A percentile compares a stretch with the other conserved stretches of the same genome.
Evolutionary conservation across 2,329 filamentous ascomycete genomes (phyloP).

Genomic region (Fusarium anthophilum): DNA sequence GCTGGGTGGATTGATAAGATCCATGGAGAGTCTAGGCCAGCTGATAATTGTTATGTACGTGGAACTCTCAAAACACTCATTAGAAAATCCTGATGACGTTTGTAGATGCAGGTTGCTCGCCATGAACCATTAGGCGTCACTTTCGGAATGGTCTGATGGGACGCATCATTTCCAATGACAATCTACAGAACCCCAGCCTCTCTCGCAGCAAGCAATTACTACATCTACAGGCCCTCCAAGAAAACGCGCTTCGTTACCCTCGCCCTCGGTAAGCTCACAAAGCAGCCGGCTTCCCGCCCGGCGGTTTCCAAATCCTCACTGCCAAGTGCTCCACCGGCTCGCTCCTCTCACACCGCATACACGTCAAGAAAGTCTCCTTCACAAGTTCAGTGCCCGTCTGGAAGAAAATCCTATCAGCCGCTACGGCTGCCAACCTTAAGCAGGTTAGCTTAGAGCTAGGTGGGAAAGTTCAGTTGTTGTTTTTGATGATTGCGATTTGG

Average conservation of each 20-base stretch:
- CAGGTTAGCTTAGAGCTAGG: background rate
- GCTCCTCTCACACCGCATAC: background rate
- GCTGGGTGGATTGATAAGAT: accelerated
- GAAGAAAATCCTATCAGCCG: background rate
- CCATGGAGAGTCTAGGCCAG: accelerated
- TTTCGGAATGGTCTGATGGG: accelerated
- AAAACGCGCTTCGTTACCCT: background rate
- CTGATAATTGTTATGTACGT: accelerated
- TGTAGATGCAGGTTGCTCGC: background rate
- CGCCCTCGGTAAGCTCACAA: background rate
- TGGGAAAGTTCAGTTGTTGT: background rate
- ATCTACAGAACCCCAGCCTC: background rate
- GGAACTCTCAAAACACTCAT: too few relatives aligned
- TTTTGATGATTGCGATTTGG: background rate
- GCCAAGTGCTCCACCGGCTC: accelerated
- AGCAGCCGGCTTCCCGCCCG: background rate
- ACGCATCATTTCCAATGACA: background rate
- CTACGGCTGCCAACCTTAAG: background rate
- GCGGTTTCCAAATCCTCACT: background rate
- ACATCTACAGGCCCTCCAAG: background rate
- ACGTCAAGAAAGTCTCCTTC: background rate
- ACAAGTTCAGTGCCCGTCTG: background rate
- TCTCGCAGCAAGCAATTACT: background rate
- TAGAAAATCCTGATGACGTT: background rate
- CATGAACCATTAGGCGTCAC: background rate